phyloP scores from a whole-genome alignment of 352 stramenopile genomes.

The Pythium phragmiticola region DNA sequence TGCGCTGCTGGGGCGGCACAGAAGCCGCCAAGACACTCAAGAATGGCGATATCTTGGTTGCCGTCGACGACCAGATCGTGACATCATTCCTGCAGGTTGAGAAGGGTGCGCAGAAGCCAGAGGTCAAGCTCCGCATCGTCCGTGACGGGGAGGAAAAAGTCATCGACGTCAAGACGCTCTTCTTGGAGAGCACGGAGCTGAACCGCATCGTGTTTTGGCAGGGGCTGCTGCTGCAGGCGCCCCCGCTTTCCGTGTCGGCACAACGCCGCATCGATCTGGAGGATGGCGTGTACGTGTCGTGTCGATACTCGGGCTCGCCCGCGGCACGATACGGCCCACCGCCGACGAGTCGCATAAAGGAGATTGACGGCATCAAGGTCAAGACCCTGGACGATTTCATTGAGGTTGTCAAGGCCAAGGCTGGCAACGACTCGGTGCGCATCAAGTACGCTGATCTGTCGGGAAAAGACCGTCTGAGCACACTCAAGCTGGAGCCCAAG shows the following conservation, averaged over 20 bases:
- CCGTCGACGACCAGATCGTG: conserved; percentile 79
- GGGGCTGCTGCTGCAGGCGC: conserved; percentile 86
- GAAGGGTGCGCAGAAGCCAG: conserved; percentile 69
- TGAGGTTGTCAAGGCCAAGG: conserved; percentile 62
- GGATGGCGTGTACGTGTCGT: conserved; percentile 86
- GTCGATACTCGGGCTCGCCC: conserved; percentile 84
- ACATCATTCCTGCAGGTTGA: conserved; percentile 88
- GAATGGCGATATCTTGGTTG: conserved; percentile 87
- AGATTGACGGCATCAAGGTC: conserved; percentile 88
- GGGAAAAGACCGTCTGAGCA: conserved; percentile 84
- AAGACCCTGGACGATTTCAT: conserved; percentile 90
- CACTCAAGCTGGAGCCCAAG: conserved; percentile 86
- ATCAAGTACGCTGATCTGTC: conserved; percentile 90
- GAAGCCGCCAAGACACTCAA: conserved; percentile 64
- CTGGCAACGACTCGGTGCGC: conserved; percentile 69
- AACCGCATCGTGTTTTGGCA: conserved; percentile 92
- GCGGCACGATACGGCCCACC: conserved; percentile 87
- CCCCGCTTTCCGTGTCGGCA: conserved; percentile 83
- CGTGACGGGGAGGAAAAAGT: conserved; percentile 71
- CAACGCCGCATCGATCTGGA: conserved; percentile 81
- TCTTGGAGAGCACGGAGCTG: conserved; percentile 84
- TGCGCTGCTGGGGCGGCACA: conserved; percentile 72
- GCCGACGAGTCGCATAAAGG: conserved; percentile 88
- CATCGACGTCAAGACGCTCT: conserved; percentile 73
- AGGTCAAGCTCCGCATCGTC: conserved; percentile 85